A percentile compares a stretch with the other conserved stretches of the same genome.
These are phyloP conservation scores for Eucalyptus victrix DNA, from an alignment of 345 rosid genomes.

Conservation along the genomic window DNA sequence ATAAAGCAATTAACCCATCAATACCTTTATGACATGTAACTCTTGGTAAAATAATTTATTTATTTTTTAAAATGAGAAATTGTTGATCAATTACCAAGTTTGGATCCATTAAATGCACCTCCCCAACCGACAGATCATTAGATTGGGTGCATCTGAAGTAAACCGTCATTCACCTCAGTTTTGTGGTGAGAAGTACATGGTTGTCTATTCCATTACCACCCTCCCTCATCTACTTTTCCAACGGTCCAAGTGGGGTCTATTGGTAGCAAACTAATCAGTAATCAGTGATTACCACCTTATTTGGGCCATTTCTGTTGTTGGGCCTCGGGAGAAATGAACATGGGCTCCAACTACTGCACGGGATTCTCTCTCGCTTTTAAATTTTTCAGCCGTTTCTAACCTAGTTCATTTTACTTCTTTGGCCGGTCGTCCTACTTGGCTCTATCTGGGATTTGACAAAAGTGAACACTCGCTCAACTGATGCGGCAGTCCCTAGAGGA, in stretches of 20 bases:
- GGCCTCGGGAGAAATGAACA: background rate
- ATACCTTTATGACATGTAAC: background rate
- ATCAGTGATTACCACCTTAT: background rate
- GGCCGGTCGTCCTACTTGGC: background rate
- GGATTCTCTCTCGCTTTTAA: background rate
- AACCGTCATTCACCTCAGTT: background rate
- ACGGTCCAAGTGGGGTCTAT: background rate
- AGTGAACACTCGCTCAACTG: background rate
- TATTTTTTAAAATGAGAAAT: background rate
- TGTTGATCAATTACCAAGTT: background rate
- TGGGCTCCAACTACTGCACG: background rate
- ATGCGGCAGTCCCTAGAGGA: background rate
- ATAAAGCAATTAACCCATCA: background rate
- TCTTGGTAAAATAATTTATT: background rate
- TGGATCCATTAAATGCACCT: background rate
- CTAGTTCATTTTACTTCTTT: background rate
- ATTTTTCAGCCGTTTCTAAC: background rate
- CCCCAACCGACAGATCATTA: background rate
- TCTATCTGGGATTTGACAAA: background rate
- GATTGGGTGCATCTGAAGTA: background rate
- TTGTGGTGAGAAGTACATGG: background rate
- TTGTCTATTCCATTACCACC: background rate
- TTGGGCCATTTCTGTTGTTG: background rate
- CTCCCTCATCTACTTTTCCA: background rate
- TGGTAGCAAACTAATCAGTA: background rate